These are phyloP conservation scores for Lactarius sp. DNA, from an alignment of 768 basidiomycete species.

Conservation along the genomic window DNA sequence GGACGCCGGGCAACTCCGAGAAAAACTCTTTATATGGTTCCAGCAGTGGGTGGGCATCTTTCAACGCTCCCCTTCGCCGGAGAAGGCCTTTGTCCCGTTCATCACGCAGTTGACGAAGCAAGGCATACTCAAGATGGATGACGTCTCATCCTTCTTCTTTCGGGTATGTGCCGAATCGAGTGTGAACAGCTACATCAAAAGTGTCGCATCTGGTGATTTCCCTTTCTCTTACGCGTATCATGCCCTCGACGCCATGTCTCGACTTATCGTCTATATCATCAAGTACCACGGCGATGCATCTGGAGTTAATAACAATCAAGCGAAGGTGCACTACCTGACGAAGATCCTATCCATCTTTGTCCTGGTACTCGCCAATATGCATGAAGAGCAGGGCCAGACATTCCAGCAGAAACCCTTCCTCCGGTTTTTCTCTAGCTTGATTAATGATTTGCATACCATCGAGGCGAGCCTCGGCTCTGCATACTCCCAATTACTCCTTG, in stretches of 20 bases:
- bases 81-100: slow-evolving; percentile 93
- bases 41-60: slow-evolving; percentile 96
- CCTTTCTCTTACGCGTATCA: slow-evolving; percentile 76
- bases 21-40: slow-evolving; percentile 75
- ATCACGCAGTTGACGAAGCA: slow-evolving; percentile 97
- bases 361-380: slow-evolving; percentile 88
- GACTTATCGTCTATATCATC: slow-evolving; percentile 95
- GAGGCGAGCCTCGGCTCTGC: slow-evolving; percentile 82
- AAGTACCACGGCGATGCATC: slow-evolving; percentile 98
- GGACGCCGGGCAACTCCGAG: slow-evolving; percentile 69
- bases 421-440: slow-evolving; percentile 93
- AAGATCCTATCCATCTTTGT: slow-evolving; percentile 98
- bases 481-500: slow-evolving; percentile 83
- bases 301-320: slow-evolving; percentile 87
- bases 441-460: slow-evolving; percentile 86
- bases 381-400: slow-evolving; percentile 85
- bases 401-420: slow-evolving; percentile 99
- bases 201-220: slow-evolving; percentile 63
- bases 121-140: slow-evolving; percentile 93
- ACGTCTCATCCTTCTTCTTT: slow-evolving; percentile 97
- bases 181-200: slow-evolving; percentile 82
- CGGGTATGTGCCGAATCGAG: slow-evolving; percentile 94
- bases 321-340: slow-evolving; percentile 93
- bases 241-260: slow-evolving; percentile 91
- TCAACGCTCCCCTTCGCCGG: slow-evolving; percentile 83